Evolutionary conservation across 768 basidiomycete species (phyloP).

Genomic region (Collybia sordida): DNA sequence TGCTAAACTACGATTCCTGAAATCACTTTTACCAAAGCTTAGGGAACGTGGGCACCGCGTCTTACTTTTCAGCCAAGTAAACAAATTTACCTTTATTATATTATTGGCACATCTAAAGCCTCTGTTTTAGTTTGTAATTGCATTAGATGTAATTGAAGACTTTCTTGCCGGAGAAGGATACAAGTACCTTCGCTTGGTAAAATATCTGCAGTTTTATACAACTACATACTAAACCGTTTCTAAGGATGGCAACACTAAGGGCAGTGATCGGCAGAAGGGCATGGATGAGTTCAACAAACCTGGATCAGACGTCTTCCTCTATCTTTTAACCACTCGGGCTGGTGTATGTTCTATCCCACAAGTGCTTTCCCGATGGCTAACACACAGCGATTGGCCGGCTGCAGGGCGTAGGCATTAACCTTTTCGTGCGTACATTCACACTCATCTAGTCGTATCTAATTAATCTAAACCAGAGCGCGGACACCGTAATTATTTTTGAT

Average conservation of each 20-base stretch:
- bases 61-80: slow-evolving; percentile 88
- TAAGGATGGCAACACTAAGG: slow-evolving; percentile 89
- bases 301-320: slow-evolving; percentile 87
- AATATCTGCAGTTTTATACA: slow-evolving; percentile 13
- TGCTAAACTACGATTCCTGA: slow-evolving; percentile 82
- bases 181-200: slow-evolving; percentile 77
- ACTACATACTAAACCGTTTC: slow-evolving; percentile 1
- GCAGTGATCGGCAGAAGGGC: slow-evolving; percentile 82
- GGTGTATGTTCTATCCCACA: slow-evolving; percentile 46
- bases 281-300: slow-evolving; percentile 95
- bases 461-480: slow-evolving; percentile 66
- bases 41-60: slow-evolving; percentile 86
- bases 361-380: not conserved
- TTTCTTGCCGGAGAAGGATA: slow-evolving; percentile 80
- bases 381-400: not conserved
- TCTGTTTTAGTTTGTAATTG: slow-evolving; percentile 76
- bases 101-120: not conserved
- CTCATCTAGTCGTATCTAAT: not conserved
- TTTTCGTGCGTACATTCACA: slow-evolving; percentile 43
- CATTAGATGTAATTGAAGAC: slow-evolving; percentile 85
- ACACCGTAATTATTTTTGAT: slow-evolving; percentile 92
- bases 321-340: slow-evolving; percentile 88
- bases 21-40: slow-evolving; percentile 76
- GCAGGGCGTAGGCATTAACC: slow-evolving; percentile 87
- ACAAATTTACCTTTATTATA: slow-evolving; percentile 10